Percentiles rank a stretch among this genome's conserved stretches.
Evolutionary conservation across 2,329 filamentous ascomycete species (phyloP).

Genomic region (Nigrospora sphaerica): DNA sequence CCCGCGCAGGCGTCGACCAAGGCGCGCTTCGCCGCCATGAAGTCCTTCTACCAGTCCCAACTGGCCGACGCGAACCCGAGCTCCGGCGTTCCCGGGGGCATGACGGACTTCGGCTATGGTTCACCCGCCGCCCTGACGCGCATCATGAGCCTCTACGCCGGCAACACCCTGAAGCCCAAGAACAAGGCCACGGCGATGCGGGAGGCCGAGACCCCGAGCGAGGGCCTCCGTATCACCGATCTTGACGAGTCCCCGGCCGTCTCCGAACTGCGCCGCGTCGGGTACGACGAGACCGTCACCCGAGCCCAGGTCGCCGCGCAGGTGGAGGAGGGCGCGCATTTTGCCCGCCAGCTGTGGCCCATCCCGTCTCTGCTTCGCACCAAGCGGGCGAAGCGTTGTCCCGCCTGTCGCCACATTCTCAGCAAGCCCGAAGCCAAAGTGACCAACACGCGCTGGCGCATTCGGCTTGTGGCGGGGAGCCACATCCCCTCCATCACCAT

Average conservation of each 20-base stretch:
- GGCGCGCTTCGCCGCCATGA: constrained; percentile 58
- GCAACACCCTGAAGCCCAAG: constrained; percentile 58
- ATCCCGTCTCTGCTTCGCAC: constrained; percentile 78
- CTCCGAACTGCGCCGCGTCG: constrained; percentile 47
- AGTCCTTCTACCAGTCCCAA: constrained; percentile 76
- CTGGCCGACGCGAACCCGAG: constrained; percentile 55
- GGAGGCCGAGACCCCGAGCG: constrained; percentile 62
- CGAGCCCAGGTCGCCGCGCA: constrained; percentile 41
- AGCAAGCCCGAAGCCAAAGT: constrained; percentile 91
- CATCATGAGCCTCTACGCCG: constrained; percentile 87
- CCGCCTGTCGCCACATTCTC: constrained; percentile 88
- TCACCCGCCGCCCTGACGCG: constrained; percentile 78
- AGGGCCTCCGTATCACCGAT: constrained; percentile 62
- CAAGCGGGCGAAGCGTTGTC: constrained; percentile 90
- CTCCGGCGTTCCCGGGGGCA: constrained; percentile 32
- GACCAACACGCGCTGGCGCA: constrained; percentile 82
- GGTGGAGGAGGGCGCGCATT: constrained; percentile 46
- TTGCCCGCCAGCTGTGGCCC: constrained; percentile 70
- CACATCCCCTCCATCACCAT: constrained; percentile 82
- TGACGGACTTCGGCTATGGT: constrained; percentile 50
- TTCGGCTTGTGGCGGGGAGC: constrained; percentile 79
- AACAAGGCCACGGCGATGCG: constrained; percentile 68
- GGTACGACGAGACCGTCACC: constrained; percentile 57
- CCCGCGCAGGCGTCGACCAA: constrained; percentile 43
- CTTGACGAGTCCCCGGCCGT: constrained; percentile 58